Evolutionary conservation across 768 basidiomycete genomes (phyloP).

Genomic region (Hebeloma cylindrosporum): DNA sequence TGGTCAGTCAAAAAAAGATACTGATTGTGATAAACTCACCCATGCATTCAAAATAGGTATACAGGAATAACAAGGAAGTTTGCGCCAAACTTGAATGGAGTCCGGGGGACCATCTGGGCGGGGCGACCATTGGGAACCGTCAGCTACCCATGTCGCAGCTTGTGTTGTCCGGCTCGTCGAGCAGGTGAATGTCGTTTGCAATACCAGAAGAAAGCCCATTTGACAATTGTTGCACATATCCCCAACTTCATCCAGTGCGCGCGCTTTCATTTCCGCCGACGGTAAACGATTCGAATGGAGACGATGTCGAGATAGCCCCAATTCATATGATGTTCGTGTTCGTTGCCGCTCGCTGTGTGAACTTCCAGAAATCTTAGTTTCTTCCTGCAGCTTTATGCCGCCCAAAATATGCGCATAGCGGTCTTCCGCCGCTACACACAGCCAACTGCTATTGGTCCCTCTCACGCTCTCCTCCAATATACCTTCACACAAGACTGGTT

Average conservation of each 20-base stretch:
- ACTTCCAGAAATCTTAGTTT: conserved; percentile 8
- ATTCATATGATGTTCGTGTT: conserved; percentile 63
- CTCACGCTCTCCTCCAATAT: conserved; percentile 64
- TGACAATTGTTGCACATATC: conserved; percentile 9
- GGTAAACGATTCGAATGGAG: conserved; percentile 69
- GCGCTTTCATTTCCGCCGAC: conserved; percentile 57
- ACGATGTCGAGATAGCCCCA: conserved; percentile 43
- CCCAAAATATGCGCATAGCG: conserved; percentile 52
- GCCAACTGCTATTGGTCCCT: conserved; percentile 59
- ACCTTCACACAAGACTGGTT: conserved; percentile 60
- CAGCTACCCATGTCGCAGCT: conserved; percentile 63
- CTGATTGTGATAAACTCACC: too few species aligned
- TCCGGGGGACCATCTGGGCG: conserved; percentile 53
- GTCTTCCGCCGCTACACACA: conserved; percentile 54
- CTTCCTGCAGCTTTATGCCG: conserved; percentile 44
- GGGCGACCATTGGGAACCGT: conserved; percentile 54
- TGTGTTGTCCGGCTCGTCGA: conserved; percentile 50
- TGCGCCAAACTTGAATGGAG: conserved; percentile 52
- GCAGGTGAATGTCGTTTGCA: conserved; percentile 40
- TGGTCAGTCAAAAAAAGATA: conserved; percentile 36
- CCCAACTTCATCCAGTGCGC: conserved; percentile 42
- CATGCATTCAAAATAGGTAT: too few species aligned
- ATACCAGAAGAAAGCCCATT: conserved; percentile 13
- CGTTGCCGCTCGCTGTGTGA: conserved; percentile 1
- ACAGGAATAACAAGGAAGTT: conserved; percentile 47